Evolutionary conservation across 768 basidiomycete species (phyloP).

Genomic region (Agaricus blazei): DNA sequence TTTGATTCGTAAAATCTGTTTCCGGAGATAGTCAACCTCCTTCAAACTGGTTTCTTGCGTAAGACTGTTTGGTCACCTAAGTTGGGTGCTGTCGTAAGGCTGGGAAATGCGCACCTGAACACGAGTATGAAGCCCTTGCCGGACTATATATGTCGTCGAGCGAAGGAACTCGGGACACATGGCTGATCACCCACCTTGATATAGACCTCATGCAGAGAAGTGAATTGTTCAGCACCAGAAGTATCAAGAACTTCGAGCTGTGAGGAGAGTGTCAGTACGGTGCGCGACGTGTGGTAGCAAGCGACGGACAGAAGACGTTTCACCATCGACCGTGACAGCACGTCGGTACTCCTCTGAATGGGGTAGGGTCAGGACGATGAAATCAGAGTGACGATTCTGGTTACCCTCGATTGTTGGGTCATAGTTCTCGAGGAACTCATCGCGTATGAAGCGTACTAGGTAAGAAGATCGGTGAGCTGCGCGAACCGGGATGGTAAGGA

Average conservation of each 20-base stretch:
- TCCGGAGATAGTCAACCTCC: constrained; percentile 75
- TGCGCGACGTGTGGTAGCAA: neutral
- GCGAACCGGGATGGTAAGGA: neutral
- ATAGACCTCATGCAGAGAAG: constrained; percentile 73
- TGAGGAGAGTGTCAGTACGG: neutral
- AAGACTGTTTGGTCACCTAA: constrained; percentile 38
- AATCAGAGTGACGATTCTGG: neutral
- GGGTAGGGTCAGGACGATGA: constrained; percentile 11
- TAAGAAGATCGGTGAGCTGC: neutral
- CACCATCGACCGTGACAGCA: constrained; percentile 60
- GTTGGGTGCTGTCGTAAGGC: neutral
- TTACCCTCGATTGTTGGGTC: constrained; percentile 84
- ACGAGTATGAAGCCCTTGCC: constrained; percentile 79
- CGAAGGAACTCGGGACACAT: neutral
- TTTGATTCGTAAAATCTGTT: constrained; percentile 79
- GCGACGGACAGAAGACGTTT: constrained; percentile 51
- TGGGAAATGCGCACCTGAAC: constrained; percentile 48
- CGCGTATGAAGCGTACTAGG: constrained; percentile 64
- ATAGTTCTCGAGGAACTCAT: constrained; percentile 71
- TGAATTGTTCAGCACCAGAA: constrained; percentile 85
- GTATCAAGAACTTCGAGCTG: constrained; percentile 82
- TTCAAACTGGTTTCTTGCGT: constrained; percentile 78
- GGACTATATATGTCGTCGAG: constrained; percentile 31
- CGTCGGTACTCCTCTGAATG: constrained; percentile 66
- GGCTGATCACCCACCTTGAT: constrained; percentile 52